Percentiles rank a stretch among this genome's conserved stretches.
Evolutionary conservation across 2,329 filamentous ascomycete species (phyloP).

Genomic region (Penicillium griseofulvum): DNA sequence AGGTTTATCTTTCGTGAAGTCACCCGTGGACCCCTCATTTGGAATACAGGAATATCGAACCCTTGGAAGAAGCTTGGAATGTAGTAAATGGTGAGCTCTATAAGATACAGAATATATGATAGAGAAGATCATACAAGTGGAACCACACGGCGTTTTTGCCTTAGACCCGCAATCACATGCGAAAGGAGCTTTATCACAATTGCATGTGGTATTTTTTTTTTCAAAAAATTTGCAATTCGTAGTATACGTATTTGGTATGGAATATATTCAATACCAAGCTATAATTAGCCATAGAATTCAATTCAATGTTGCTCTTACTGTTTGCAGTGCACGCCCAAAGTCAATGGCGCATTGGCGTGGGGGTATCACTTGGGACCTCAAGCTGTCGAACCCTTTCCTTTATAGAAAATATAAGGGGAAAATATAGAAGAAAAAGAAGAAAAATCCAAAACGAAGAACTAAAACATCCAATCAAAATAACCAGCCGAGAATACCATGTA

Average conservation of each 20-base stretch:
- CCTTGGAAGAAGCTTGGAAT: background rate
- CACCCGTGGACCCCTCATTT: background rate
- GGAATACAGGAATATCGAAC: background rate
- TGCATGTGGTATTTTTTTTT: background rate
- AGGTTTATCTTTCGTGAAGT: background rate
- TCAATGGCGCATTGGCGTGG: slow-evolving; percentile 2
- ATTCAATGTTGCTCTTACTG: background rate
- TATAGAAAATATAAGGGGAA: background rate
- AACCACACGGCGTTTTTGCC: slow-evolving; percentile 8
- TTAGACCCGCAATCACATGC: slow-evolving; percentile 38
- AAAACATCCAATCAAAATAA: background rate
- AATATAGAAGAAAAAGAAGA: background rate
- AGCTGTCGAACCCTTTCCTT: background rate
- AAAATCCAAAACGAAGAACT: slow-evolving; percentile 7
- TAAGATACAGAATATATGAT: background rate
- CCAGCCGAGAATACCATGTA: slow-evolving; percentile 7
- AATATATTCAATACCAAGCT: background rate
- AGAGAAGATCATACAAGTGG: background rate
- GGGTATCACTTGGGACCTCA: background rate
- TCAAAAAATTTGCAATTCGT: background rate
- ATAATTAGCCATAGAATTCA: background rate
- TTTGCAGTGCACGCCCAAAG: background rate
- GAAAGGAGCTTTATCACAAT: slow-evolving; percentile 21
- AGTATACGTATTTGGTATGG: background rate
- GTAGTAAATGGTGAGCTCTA: background rate